phyloP scores from a whole-genome alignment of 805 yeast species.

The Yarrowia porcina region DNA sequence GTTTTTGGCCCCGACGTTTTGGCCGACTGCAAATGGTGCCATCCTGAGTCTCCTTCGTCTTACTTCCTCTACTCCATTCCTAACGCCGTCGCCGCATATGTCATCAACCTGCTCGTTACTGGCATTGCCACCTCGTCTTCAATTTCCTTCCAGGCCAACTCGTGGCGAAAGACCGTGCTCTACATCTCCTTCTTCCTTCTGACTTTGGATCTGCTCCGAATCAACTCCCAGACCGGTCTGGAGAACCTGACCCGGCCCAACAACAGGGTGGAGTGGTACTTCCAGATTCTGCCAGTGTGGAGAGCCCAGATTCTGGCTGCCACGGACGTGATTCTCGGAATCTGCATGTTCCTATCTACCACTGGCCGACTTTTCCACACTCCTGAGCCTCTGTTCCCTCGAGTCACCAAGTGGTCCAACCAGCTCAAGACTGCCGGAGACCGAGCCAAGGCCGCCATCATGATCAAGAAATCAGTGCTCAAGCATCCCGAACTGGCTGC shows the following conservation, averaged over 20 bases:
- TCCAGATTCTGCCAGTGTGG: conserved; percentile 28
- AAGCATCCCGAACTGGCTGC: conserved; percentile 26
- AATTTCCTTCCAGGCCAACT: conserved; percentile 23
- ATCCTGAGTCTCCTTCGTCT: conserved; percentile 21
- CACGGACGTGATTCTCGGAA: conserved; percentile 24
- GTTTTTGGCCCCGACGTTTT: conserved; percentile 32
- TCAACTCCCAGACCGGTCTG: conserved; percentile 19
- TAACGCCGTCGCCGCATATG: conserved; percentile 28
- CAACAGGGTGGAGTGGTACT: conserved; percentile 28
- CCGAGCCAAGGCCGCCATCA: conserved; percentile 15
- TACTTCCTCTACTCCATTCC: conserved; percentile 30
- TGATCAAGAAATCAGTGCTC: conserved; percentile 26
- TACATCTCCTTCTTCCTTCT: conserved; percentile 8
- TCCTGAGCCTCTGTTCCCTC: conserved; percentile 25
- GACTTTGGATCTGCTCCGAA: conserved; percentile 7
- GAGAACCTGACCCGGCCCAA: conserved; percentile 26
- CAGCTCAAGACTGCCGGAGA: conserved; percentile 21
- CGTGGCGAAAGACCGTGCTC: conserved; percentile 18
- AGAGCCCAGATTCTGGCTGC: conserved; percentile 27
- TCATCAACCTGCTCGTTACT: conserved; percentile 27
- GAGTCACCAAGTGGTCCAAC: conserved; percentile 14
- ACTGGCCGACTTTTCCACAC: conserved; percentile 29
- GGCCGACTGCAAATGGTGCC: conserved; percentile 32
- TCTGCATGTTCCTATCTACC: conserved; percentile 26
- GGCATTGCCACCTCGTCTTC: conserved; percentile 28